phyloP scores from a whole-genome alignment of 2,329 filamentous ascomycete genomes.

The Fusarium piperis region DNA sequence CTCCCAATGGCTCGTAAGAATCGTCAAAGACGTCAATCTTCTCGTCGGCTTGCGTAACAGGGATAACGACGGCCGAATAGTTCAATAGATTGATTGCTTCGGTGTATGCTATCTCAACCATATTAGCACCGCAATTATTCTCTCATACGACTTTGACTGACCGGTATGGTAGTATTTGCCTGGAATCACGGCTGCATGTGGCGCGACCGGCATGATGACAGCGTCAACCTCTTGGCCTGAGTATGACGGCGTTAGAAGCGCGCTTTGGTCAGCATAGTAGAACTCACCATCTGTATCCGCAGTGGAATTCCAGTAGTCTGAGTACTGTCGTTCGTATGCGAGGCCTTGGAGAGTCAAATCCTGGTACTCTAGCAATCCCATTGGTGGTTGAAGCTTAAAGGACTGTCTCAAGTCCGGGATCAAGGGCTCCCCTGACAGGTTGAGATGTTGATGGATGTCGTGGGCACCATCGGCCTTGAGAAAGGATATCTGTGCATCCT shows the following conservation, averaged over 20 bases:
- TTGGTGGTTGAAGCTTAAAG: constrained; percentile 43
- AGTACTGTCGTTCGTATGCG: constrained; percentile 65
- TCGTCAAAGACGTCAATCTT: constrained; percentile 54
- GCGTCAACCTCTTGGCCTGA: constrained; percentile 63
- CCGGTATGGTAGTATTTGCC: constrained; percentile 54
- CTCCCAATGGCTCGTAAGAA: constrained; percentile 52
- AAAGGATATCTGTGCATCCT: constrained; percentile 36
- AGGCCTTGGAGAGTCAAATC: constrained; percentile 63
- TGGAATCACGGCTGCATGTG: constrained; percentile 59
- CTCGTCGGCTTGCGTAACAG: constrained; percentile 64
- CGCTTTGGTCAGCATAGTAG: not conserved
- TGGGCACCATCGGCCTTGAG: constrained; percentile 46
- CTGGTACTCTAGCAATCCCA: constrained; percentile 46
- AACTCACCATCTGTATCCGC: constrained; percentile 56
- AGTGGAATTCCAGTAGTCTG: constrained; percentile 72
- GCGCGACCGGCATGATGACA: constrained; percentile 60
- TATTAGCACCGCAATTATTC: no score
- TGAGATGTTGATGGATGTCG: constrained; percentile 57
- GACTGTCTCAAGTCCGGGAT: constrained; percentile 52
- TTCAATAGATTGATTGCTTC: constrained; percentile 63
- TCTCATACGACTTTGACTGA: no score
- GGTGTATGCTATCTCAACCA: constrained; percentile 46
- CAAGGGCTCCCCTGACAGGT: constrained; percentile 64
- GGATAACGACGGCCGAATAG: constrained; percentile 64
- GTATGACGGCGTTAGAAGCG: not conserved